Conservation (phyloP, 2,329 filamentous ascomycete genomes). For the Herpotrichia juniperi region DNA sequence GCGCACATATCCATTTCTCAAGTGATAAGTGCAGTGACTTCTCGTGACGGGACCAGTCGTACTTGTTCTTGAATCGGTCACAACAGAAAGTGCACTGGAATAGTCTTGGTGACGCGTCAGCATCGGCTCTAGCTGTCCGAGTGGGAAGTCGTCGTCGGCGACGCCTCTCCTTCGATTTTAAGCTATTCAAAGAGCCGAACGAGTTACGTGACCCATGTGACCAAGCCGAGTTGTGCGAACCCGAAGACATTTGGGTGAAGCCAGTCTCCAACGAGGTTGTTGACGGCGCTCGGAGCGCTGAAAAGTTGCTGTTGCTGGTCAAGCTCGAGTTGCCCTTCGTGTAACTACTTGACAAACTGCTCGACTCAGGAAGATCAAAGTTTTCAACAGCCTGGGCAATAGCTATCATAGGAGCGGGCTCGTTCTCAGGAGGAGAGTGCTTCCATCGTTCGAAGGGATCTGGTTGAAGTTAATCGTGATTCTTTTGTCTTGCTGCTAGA, state of each 20-base stretch:
- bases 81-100: constrained; percentile 50
- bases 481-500: constrained; percentile 25
- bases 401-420: constrained; percentile 68
- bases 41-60: constrained; percentile 49
- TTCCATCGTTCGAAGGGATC: constrained; percentile 73
- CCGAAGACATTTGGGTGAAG: constrained; percentile 55
- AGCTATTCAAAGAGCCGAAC: constrained; percentile 61
- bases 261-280: constrained; percentile 61
- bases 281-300: constrained; percentile 59
- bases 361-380: constrained; percentile 36
- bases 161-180: constrained; percentile 61
- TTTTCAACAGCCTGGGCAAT: constrained; percentile 65
- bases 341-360: constrained; percentile 46
- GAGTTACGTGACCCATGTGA: constrained; percentile 64
- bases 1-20: constrained; percentile 61
- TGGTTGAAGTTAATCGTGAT: constrained; percentile 52
- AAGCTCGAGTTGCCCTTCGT: constrained; percentile 59
- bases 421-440: constrained; percentile 71
- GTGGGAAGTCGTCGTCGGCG: constrained; percentile 58
- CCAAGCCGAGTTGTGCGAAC: constrained; percentile 62
- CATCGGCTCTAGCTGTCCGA: constrained; percentile 35
- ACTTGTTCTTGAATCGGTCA: constrained; percentile 48
- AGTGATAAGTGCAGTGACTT: constrained; percentile 46
- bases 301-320: constrained; percentile 54
- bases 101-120: constrained; percentile 26